These are phyloP conservation scores for Acacia concinna DNA, from an alignment of 331 rosid genomes.

Conservation along the genomic window DNA sequence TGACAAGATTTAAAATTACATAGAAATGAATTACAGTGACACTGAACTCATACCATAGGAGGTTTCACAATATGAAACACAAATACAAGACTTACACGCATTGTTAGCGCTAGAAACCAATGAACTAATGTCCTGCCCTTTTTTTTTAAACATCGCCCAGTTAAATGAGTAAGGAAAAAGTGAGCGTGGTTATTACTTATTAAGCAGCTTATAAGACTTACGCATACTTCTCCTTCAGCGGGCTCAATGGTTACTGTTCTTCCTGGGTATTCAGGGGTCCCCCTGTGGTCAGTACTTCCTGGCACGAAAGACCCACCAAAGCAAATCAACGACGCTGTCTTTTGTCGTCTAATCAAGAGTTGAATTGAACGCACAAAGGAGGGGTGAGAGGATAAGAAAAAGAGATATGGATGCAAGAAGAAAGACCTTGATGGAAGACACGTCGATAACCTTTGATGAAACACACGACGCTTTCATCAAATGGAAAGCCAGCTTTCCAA, in stretches of 20 bases:
- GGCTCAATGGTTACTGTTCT: conserved; percentile 90
- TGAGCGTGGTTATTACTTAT: not conserved
- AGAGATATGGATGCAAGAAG: not conserved
- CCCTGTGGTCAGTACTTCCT: conserved; percentile 98
- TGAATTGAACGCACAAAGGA: not conserved
- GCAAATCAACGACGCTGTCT: not conserved
- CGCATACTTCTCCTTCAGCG: conserved; percentile 79
- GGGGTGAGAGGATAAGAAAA: too few relatives aligned
- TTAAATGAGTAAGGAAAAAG: not conserved
- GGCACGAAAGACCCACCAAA: conserved; percentile 29
- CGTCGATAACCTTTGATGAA: conserved; percentile 90
- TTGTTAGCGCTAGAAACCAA: not conserved
- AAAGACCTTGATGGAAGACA: conserved; percentile 81
- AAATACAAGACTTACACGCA: not conserved
- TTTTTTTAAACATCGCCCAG: not conserved
- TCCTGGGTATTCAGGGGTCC: conserved; percentile 84
- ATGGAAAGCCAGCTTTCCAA: conserved; percentile 75
- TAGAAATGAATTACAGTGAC: not conserved
- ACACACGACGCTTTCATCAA: conserved; percentile 67
- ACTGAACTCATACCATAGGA: not conserved
- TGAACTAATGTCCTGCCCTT: not conserved
- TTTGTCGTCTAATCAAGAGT: not conserved
- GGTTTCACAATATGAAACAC: conserved; percentile 17
- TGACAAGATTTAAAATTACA: not conserved
- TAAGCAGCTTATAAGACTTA: conserved; percentile 39